These are phyloP conservation scores for Ceratocystis diversiconidia DNA, from an alignment of 2,329 filamentous ascomycete species.

Conservation along the genomic window DNA sequence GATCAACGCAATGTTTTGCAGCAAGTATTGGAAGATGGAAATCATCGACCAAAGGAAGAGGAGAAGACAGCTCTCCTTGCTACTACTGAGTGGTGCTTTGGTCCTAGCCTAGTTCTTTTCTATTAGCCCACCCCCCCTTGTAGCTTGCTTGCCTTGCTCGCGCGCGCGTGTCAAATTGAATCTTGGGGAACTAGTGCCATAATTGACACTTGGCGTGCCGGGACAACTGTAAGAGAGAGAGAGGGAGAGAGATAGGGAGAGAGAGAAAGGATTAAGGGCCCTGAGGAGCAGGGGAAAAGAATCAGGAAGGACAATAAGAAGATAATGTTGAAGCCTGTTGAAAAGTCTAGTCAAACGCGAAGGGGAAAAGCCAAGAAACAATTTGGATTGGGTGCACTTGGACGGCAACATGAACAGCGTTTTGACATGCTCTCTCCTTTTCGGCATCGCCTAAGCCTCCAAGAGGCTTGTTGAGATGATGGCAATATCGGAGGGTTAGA, in stretches of 20 bases:
- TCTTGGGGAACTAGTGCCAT: neutral
- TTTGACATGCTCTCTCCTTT: neutral
- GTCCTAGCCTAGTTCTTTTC: no score
- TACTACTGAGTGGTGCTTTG: no score
- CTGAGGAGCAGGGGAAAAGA: neutral
- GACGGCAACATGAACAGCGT: neutral
- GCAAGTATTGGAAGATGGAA: neutral
- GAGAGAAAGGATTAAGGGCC: neutral
- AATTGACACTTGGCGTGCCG: constrained; percentile 3
- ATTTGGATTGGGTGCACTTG: neutral
- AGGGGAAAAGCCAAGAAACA: neutral
- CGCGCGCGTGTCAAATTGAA: neutral
- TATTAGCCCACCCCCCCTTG: neutral
- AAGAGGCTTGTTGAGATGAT: neutral
- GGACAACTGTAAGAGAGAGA: neutral
- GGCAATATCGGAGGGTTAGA: neutral
- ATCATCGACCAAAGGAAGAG: neutral
- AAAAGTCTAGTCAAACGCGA: neutral
- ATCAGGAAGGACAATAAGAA: no score
- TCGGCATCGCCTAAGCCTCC: neutral
- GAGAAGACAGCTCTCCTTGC: neutral
- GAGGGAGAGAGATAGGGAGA: neutral
- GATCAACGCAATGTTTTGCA: neutral
- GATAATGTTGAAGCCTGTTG: neutral
- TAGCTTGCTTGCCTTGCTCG: neutral